Evolutionary conservation across 192 early-diverging fungal genomes (phyloP), one percentile per base, ranked within the genome.

Genomic region (Globomyces pollinis-pini): DNA sequence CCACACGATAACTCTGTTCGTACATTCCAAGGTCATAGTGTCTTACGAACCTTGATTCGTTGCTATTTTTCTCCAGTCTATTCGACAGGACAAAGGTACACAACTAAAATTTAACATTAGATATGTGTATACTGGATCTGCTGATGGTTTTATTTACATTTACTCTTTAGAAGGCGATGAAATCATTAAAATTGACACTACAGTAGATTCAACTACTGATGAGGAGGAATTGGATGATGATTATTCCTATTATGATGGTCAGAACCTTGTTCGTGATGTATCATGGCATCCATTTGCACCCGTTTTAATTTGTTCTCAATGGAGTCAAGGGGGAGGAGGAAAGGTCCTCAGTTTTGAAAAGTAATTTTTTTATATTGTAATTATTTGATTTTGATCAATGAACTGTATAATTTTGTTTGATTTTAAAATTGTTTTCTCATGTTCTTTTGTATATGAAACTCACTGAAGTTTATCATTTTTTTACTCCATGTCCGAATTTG

Each of bases 31-130:
- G 84, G 84, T 34, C 83, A 88, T 60, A 65, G 56, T 35, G 78
- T 88, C 1, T 54, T 88, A 3, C 59, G 73, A 39, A 88, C 86
- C 0, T 53, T 88, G 26, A 88, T 88, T 38, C 74, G 86, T 38
- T 86, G 86, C 56, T 78, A 85, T 57, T 88, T 83, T 47, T 82
- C 83, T 8, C 86, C 86, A 0, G 49, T 23, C 2, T 55, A 56
- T 45, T 59, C 64, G 24, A 87, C 80, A 7, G 80, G 80, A 1
- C 77, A 86, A 51, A 6, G 35, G 6, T n/a, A n/a, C n/a, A n/a
- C n/a, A n/a, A n/a, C n/a, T n/a, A n/a, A n/a, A n/a, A n/a, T n/a
- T n/a, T n/a, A n/a, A n/a, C n/a, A 16, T 18, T 16, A 68, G 65
- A 41, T 88, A 81, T 58, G 60, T 83, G 11, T 86, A 85, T 61